Base-by-base conservation (phyloP, 2,329 filamentous ascomycete genomes). In the Apiospora aurea region DNA sequence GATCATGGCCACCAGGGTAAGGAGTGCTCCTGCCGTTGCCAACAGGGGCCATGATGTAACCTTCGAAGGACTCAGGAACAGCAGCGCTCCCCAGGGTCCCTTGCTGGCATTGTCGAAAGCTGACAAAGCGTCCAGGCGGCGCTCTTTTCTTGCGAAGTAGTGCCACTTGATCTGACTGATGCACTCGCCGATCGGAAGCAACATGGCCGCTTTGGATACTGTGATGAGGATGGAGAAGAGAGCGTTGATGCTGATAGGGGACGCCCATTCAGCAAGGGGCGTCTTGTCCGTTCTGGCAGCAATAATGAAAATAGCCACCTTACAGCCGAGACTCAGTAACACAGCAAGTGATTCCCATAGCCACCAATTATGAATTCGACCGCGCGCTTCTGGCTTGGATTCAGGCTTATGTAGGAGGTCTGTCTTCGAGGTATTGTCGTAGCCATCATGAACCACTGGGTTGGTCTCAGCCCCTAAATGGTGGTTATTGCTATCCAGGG, bases 231-330 rank as follows among this genome's bases (percentile, higher is more conserved):
- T 57, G 18, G 76, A 71, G 6, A 78, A 46, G 1, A 77, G 71
- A 2, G 76, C 75, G 51, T 78, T 85, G 79, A 72, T 82, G 76
- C 71, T 18, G 5, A 76, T 73, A 1, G 69, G 69, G 16, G 74
- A 53, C 13, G 26, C 18, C 77, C 78, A 80, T 1, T 44, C 49
- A 18, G 73, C 57, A n/a, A 77, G 57, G 0, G 73, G 53, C 3
- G 67, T 38, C 43, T 70, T 67, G 38, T 76, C 64, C 34, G 72
- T 73, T 14, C 67, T 68, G 8, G 47, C 18, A 6, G 78, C 71
- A 16, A 74, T 21, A 1, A 43, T 29, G 4, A 75, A 44, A 13
- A 78, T n/a, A 3, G 72, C 46, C 18, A 57, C 49, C 69, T 76
- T 72, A 70, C 74, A 73, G 4, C 49, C 18, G n/a, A 76, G 57